Evolutionary conservation across 2,329 filamentous ascomycete species (phyloP).

Genomic region (Plectosphaerella plurivora): DNA sequence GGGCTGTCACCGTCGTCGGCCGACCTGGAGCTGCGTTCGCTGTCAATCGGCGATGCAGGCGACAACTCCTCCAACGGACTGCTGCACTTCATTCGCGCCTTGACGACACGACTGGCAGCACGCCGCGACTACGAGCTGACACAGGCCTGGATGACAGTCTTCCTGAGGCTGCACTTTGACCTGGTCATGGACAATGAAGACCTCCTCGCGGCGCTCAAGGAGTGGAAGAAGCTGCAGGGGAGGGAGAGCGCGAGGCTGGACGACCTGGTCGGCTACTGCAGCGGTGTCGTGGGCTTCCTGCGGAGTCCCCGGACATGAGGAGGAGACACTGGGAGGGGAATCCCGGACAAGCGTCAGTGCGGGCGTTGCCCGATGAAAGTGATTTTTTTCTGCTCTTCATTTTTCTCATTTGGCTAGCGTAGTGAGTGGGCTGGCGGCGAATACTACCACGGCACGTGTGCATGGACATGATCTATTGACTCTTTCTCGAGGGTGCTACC

Average conservation of each 20-base stretch:
- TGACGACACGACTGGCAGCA: constrained; percentile 65
- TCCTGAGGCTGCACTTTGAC: constrained; percentile 72
- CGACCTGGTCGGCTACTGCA: constrained; percentile 78
- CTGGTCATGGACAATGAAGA: constrained; percentile 43
- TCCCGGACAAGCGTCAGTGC: too few relatives aligned
- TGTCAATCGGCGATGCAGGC: constrained; percentile 44
- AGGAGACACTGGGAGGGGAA: background rate
- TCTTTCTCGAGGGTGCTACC: too few relatives aligned
- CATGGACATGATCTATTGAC: too few relatives aligned
- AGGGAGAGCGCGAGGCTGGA: constrained; percentile 67
- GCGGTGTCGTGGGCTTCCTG: constrained; percentile 79
- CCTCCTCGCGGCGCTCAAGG: constrained; percentile 55
- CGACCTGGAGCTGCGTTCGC: constrained; percentile 84
- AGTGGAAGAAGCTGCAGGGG: constrained; percentile 71
- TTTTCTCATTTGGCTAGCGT: too few relatives aligned
- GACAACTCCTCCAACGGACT: constrained; percentile 62
- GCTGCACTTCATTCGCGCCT: constrained; percentile 71
- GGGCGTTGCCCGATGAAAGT: too few relatives aligned
- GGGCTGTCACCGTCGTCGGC: constrained; percentile 77
- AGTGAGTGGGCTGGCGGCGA: too few relatives aligned
- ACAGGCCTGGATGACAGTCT: constrained; percentile 97
- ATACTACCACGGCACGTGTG: too few relatives aligned
- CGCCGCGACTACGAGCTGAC: constrained; percentile 87
- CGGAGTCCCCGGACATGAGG: constrained; percentile 53
- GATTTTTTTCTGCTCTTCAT: too few relatives aligned